phyloP scores from a whole-genome alignment of 2,329 filamentous ascomycete species.

The Exophiala phaeomuriformis region DNA sequence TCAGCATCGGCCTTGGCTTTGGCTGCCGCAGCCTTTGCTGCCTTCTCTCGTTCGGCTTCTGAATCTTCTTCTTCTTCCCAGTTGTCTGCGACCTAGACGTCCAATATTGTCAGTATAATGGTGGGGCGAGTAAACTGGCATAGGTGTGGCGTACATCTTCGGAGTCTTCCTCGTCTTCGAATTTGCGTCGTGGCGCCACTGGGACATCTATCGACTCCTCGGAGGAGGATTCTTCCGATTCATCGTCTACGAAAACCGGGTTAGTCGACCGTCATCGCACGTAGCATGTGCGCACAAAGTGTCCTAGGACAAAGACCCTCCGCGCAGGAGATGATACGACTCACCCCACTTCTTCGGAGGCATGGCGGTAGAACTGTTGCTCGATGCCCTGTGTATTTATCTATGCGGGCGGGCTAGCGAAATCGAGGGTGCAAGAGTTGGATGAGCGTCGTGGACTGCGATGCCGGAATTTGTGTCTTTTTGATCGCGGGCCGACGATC shows the following conservation, averaged over 20 bases:
- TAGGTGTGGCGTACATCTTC: constrained; percentile 55
- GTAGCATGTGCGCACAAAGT: not conserved
- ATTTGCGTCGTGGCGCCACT: constrained; percentile 54
- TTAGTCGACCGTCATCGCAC: not conserved
- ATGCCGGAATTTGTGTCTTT: not conserved
- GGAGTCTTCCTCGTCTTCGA: constrained; percentile 86
- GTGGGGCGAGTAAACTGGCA: not conserved
- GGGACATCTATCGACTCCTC: constrained; percentile 30
- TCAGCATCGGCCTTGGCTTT: constrained; percentile 86
- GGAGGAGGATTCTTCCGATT: constrained; percentile 38
- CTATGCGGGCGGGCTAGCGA: not conserved
- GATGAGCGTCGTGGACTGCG: not conserved
- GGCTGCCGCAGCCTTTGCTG: constrained; percentile 72
- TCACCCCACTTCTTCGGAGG: constrained; percentile 46
- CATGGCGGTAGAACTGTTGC: constrained; percentile 30
- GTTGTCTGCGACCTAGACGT: constrained; percentile 71
- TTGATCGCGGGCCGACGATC: not conserved
- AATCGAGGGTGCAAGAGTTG: not conserved
- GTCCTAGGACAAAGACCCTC: not conserved
- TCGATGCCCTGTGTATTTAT: not conserved
- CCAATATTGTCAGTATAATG: constrained; percentile 10
- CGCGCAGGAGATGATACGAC: constrained; percentile 24
- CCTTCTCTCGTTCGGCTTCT: constrained; percentile 93
- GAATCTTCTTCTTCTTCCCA: constrained; percentile 98
- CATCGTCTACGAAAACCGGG: constrained; percentile 37